Base-by-base conservation (phyloP, 1,284 basidiomycete genomes). In the Cryptococcus deneoformans region DNA sequence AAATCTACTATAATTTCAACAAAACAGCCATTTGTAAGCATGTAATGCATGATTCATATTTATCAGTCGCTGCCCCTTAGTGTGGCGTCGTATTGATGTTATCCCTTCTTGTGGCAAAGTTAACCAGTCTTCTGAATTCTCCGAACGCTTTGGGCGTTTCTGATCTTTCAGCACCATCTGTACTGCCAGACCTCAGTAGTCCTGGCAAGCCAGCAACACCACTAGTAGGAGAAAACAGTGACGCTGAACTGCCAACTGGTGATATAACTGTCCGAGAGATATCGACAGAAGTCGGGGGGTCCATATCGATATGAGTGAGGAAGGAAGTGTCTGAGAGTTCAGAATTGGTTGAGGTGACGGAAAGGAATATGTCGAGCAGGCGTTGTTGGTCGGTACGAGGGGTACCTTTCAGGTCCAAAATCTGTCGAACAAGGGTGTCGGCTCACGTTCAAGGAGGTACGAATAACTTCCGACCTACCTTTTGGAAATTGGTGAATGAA, bases 401-500 rank as follows among this genome's bases (percentile, higher is more conserved):
- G 0, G 92, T 91, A 9, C 94, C 95, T 73, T 96, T 97, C 56
- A 99, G 84, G 73, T 99, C 95, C 34, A 99, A 84, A 56, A 95
- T 89, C 91, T 29, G 29, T 29, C 29, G 5, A 29, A 29, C 29
- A 29, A 29, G 34, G 34, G 44, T 12, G 57, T 53, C 37, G 36
- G 9, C 29, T 11, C 10, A 37, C 4, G 14, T 29, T 14, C 16
- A 9, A 34, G 6, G 2, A 35, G 42, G 16, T 40, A 1, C 16
- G 36, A 90, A 91, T 84, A 29, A 29, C 29, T 29, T 29, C 29
- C 29, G 29, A 29, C 29, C 29, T 29, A 29, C 29, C 29, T 99
- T 99, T 81, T 99, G 96, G 80, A 97, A 97, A 77, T 97, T 96
- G 34, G 87, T 88, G 76, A 93, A 93, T 0, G 90, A 92, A 12